These are phyloP conservation scores for barrel medic (Medicago truncatula) DNA, from an alignment of 306 rosid species.

Conservation along the genomic window MtrunA17r5.0-ANR NC_053042.1:52710501-52711000, in stretches of 20 bases:
- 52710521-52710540: conserved; percentile 70
- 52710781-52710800: background rate
- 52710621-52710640: conserved; percentile 86
- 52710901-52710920: conserved; percentile 13
- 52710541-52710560: conserved; percentile 91
- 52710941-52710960: conserved; percentile 22
- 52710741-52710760: background rate
- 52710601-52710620: conserved; percentile 71
- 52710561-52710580: conserved; percentile 70
- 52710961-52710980: conserved; percentile 21
- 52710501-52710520: conserved; percentile 88
- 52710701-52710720: conserved; percentile 22
- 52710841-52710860: background rate
- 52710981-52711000: background rate
- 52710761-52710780: background rate
- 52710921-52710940: background rate
- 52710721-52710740: conserved; percentile 9
- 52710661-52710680: conserved; percentile 20
- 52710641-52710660: conserved; percentile 36
- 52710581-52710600: conserved; percentile 70
- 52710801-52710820: background rate
- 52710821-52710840: background rate
- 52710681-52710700: background rate
- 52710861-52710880: conserved; percentile 9
- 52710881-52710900: background rate